Conservation (phyloP, 176 grass and related monocot species). For the Otatea glauca region DNA sequence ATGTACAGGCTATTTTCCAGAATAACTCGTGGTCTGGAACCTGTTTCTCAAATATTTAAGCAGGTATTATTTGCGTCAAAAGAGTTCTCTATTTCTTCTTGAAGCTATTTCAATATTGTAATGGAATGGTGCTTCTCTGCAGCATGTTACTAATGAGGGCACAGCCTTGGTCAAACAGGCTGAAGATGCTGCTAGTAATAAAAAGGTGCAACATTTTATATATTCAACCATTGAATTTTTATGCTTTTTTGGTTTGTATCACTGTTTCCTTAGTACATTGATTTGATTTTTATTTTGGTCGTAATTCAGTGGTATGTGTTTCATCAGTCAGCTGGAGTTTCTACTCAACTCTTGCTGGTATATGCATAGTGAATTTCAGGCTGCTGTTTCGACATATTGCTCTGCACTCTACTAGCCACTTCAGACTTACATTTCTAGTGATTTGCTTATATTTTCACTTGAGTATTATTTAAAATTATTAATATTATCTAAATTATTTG, state of each 20-base stretch:
- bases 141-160: slow-evolving; percentile 85
- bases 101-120: slow-evolving; percentile 31
- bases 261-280: neutral
- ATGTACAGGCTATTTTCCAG: slow-evolving; percentile 84
- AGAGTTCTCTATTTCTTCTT: neutral
- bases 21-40: slow-evolving; percentile 72
- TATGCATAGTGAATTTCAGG: neutral
- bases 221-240: slow-evolving; percentile 7
- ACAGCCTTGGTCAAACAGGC: slow-evolving; percentile 80
- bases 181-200: slow-evolving; percentile 82
- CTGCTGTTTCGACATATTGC: neutral
- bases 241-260: neutral
- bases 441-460: neutral
- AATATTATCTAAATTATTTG: slow-evolving; percentile 10
- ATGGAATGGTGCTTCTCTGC: slow-evolving; percentile 12
- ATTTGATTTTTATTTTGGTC: neutral
- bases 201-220: slow-evolving; percentile 51
- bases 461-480: slow-evolving; percentile 22
- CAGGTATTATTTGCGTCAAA: slow-evolving; percentile 51
- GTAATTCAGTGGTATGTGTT: neutral
- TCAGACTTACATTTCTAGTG: neutral
- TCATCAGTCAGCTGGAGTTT: neutral
- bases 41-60: slow-evolving; percentile 87
- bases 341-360: slow-evolving; percentile 1
- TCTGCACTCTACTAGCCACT: neutral